Conservation (phyloP, 2,329 filamentous ascomycete genomes). For the Akanthomyces muscarius region DNA sequence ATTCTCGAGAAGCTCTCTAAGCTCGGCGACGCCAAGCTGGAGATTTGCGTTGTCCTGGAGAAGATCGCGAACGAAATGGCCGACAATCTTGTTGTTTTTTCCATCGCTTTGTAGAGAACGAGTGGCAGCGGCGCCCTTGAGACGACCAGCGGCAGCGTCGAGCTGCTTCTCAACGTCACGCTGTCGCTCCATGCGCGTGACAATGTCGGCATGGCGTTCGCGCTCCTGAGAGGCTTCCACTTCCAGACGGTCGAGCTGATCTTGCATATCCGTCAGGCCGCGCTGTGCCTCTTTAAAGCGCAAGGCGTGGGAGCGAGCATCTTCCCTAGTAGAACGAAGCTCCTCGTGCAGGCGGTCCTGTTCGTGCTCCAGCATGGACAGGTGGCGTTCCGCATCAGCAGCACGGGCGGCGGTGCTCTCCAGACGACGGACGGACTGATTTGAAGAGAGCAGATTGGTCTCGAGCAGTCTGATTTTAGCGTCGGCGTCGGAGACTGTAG, state of each 20-base stretch:
- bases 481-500: constrained; percentile 74
- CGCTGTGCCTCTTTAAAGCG: constrained; percentile 84
- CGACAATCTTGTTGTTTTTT: constrained; percentile 66
- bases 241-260: constrained; percentile 86
- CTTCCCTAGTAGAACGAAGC: constrained; percentile 63
- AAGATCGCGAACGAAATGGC: constrained; percentile 92
- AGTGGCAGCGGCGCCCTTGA: constrained; percentile 75
- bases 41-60: constrained; percentile 92
- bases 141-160: constrained; percentile 69
- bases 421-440: constrained; percentile 71
- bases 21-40: constrained; percentile 85
- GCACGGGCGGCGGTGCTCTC: constrained; percentile 71
- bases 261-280: constrained; percentile 72
- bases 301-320: constrained; percentile 73
- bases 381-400: constrained; percentile 73
- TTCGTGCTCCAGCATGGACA: constrained; percentile 75
- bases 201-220: constrained; percentile 74
- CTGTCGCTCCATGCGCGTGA: constrained; percentile 79
- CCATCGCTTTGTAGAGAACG: constrained; percentile 59
- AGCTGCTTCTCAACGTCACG: constrained; percentile 79
- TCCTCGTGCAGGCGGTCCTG: constrained; percentile 68
- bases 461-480: constrained; percentile 73
- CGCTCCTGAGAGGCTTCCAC: constrained; percentile 75
- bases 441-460: constrained; percentile 69
- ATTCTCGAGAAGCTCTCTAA: constrained; percentile 83